Evolutionary conservation across 208 protist species (phyloP), one percentile per base, ranked within the genome.

Genomic region (Wallacemonas collosoma): DNA sequence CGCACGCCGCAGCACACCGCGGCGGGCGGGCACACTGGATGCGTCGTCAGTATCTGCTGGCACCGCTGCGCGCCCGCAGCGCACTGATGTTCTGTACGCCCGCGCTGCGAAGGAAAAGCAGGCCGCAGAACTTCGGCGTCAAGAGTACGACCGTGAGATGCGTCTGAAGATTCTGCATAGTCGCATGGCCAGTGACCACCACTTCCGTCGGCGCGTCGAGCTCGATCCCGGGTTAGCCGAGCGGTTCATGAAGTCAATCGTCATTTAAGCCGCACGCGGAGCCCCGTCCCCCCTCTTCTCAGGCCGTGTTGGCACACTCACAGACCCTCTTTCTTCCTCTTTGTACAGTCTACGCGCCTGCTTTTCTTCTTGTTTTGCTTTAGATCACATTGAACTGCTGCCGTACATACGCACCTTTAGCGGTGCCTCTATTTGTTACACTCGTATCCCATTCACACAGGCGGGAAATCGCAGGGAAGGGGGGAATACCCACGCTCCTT

Each of bases 131-230:
- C 72, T 88, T n/a, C 72, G 60, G 38, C 68, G 60, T 39, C 40
- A 79, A 38, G 73, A 89, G 62, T 69, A 68, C 36, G 79, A 87
- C 40, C 80, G 75, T 11, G 65, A 77, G 11, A 69, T 78, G 65
- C 76, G 80, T 53, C 55, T 91, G 6, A 35, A 73, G 2, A 86
- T 96, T 60, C 70, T 96, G 41, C 80, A 82, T 11, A 85, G 86
- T 45, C 85, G 82, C 15, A 75, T 96, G 61, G 82, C 70, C 36
- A 87, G 74, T 41, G 91, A 96, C 62, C 87, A 96, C 65, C 91
- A 96, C 77, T 96, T 96, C 63, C 71, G 86, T 11, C 75, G 82
- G n/a, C 85, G 91, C n/a, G 89, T 94, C n/a, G 86, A 93, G 76
- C 81, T 93, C 7, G 85, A 96, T 72, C 89, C 89, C 2, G 72